Evolutionary conservation across 345 rosid species (phyloP).

Genomic region (Dipteronia dyeriana): DNA sequence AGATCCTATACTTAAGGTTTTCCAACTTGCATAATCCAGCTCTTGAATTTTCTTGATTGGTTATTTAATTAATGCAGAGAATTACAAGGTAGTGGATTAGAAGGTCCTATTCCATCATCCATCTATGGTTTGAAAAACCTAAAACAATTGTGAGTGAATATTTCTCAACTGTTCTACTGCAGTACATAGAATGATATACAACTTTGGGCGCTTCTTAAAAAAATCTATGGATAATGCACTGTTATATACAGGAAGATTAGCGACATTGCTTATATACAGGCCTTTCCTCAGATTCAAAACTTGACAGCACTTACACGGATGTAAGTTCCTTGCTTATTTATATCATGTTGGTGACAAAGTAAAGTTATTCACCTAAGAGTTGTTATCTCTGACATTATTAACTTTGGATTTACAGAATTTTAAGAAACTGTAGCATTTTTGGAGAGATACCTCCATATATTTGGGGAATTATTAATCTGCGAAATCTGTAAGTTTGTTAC

Average conservation of each 20-base stretch:
- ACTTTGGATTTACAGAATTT: conserved; percentile 23
- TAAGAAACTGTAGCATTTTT: conserved; percentile 40
- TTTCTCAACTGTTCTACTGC: background rate
- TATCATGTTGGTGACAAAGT: background rate
- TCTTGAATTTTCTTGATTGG: background rate
- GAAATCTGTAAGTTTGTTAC: conserved; percentile 31
- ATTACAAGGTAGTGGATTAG: conserved; percentile 52
- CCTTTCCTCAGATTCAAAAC: conserved; percentile 44
- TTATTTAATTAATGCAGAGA: conserved; percentile 37
- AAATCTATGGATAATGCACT: background rate
- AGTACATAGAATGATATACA: background rate
- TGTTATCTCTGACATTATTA: background rate
- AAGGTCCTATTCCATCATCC: conserved; percentile 49
- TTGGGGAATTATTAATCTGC: conserved; percentile 30
- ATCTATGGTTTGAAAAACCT: conserved; percentile 40
- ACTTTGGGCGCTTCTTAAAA: background rate
- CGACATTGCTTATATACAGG: too few relatives aligned
- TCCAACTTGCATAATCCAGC: background rate
- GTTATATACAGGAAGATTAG: conserved; percentile 51
- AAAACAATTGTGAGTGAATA: conserved; percentile 39
- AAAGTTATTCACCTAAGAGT: background rate
- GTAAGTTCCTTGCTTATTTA: conserved; percentile 24
- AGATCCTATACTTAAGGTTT: conserved; percentile 28
- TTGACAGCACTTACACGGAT: conserved; percentile 26
- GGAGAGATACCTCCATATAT: conserved; percentile 38